Percentiles rank a stretch among this genome's conserved stretches.
Conservation (phyloP, 352 stramenopile genomes). For the Pythium aquatile region DNA sequence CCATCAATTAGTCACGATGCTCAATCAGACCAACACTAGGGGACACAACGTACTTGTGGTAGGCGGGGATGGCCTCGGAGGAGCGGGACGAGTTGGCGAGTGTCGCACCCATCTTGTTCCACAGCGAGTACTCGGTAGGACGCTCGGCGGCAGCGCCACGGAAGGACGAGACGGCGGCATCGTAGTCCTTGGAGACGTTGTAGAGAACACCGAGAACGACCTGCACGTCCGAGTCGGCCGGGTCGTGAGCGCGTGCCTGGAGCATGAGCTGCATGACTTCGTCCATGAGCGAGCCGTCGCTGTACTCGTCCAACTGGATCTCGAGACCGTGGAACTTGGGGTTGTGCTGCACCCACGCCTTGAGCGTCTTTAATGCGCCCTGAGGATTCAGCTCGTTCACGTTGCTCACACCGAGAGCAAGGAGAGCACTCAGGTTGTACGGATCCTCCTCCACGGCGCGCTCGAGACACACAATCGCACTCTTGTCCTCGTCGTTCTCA, state of each 20-base stretch:
- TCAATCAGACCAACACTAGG: neutral
- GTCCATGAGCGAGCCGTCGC: constrained; percentile 89
- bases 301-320: constrained; percentile 86
- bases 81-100: constrained; percentile 94
- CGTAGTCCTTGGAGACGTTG: constrained; percentile 97
- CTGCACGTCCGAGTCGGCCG: constrained; percentile 72
- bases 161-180: constrained; percentile 91
- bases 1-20: neutral
- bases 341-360: constrained; percentile 96
- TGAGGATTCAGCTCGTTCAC: constrained; percentile 97
- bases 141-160: constrained; percentile 70
- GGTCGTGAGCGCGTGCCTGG: constrained; percentile 80
- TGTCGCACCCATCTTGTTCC: constrained; percentile 98
- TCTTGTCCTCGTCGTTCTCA: constrained; percentile 96
- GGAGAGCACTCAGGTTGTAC: constrained; percentile 92
- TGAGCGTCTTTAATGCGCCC: constrained; percentile 91
- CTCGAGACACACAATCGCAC: constrained; percentile 94
- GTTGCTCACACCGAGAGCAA: constrained; percentile 94
- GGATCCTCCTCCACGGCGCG: constrained; percentile 93
- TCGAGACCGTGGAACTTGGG: constrained; percentile 95
- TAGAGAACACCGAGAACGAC: constrained; percentile 97
- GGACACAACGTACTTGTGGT: constrained; percentile 65
- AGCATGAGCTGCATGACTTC: constrained; percentile 95
- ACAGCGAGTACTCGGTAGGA: constrained; percentile 95
- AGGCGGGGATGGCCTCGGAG: constrained; percentile 92